These are phyloP conservation scores for Cyberlindnera americana DNA, from an alignment of 805 yeast genomes.

Conservation along the genomic window DNA sequence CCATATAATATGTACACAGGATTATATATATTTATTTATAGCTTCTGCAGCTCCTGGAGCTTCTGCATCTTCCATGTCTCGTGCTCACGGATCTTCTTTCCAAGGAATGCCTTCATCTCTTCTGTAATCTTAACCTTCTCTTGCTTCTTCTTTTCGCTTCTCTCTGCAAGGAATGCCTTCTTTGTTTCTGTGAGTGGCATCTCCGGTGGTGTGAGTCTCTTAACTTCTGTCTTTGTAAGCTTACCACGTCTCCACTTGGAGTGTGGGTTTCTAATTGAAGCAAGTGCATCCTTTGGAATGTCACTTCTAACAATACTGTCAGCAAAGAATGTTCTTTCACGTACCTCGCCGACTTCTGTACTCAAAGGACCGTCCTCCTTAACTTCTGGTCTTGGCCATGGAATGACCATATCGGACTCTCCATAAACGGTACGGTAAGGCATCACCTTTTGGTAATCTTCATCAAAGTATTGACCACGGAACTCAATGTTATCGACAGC, in stretches of 20 bases:
- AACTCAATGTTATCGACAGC: slow-evolving; percentile 74
- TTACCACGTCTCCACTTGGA: slow-evolving; percentile 64
- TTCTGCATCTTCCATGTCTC: slow-evolving; percentile 17
- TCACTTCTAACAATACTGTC: slow-evolving; percentile 64
- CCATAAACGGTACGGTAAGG: slow-evolving; percentile 76
- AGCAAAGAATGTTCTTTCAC: slow-evolving; percentile 72
- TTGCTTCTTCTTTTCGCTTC: slow-evolving; percentile 40
- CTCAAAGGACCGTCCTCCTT: slow-evolving; percentile 54
- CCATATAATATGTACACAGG: no score
- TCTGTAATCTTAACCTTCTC: slow-evolving; percentile 39
- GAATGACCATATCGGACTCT: slow-evolving; percentile 66
- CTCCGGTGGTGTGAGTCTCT: slow-evolving; percentile 58
- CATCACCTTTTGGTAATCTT: slow-evolving; percentile 64
- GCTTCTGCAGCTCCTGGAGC: slow-evolving; percentile 15
- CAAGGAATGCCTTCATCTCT: slow-evolving; percentile 55
- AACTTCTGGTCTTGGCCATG: slow-evolving; percentile 81
- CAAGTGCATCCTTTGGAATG: slow-evolving; percentile 62
- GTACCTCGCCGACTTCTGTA: slow-evolving; percentile 53
- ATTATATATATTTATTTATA: not conserved
- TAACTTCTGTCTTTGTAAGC: slow-evolving; percentile 59
- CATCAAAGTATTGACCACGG: slow-evolving; percentile 70
- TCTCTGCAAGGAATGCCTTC: slow-evolving; percentile 58
- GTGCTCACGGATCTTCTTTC: slow-evolving; percentile 37
- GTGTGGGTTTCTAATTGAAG: slow-evolving; percentile 71
- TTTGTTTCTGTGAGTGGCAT: slow-evolving; percentile 73